Conservation (phyloP, 2,329 filamentous ascomycete genomes). For the Colletotrichum acutatum region DNA sequence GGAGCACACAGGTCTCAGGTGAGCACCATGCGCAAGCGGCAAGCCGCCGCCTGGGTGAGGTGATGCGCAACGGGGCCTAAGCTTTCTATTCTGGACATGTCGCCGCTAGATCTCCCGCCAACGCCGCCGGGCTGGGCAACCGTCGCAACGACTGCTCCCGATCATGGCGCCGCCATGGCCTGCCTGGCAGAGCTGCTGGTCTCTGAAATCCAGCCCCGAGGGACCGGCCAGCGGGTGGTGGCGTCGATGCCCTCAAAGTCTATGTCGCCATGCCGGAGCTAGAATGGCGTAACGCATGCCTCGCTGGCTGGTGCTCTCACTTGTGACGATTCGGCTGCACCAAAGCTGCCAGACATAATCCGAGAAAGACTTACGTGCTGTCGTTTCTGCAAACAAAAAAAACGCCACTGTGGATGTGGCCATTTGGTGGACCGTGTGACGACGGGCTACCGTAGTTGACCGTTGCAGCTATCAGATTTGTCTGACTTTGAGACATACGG, state of each 20-base stretch:
- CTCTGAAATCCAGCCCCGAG: background rate
- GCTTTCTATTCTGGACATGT: conserved; percentile 14
- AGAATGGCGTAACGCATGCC: background rate
- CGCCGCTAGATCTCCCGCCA: conserved; percentile 10
- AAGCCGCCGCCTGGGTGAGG: conserved; percentile 19
- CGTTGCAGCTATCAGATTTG: background rate
- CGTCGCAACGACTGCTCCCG: conserved; percentile 1
- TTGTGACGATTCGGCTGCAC: background rate
- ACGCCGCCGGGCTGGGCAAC: background rate
- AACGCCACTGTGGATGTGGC: conserved; percentile 7
- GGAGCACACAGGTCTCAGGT: conserved; percentile 28
- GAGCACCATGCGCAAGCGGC: conserved; percentile 26
- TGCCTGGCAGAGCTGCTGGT: conserved; percentile 1
- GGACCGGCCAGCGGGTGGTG: background rate
- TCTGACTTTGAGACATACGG: background rate
- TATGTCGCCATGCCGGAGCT: background rate
- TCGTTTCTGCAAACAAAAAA: background rate
- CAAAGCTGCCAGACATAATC: background rate
- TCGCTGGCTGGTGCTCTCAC: background rate
- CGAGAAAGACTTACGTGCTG: background rate
- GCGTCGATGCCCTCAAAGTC: conserved; percentile 9
- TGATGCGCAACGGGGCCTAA: conserved; percentile 1
- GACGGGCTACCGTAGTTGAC: background rate
- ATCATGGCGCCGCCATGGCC: conserved; percentile 9
- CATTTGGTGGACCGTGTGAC: background rate